These are phyloP conservation scores for Trichosporon sp. DNA, from an alignment of 1,284 basidiomycete species.

Conservation along the genomic window DNA sequence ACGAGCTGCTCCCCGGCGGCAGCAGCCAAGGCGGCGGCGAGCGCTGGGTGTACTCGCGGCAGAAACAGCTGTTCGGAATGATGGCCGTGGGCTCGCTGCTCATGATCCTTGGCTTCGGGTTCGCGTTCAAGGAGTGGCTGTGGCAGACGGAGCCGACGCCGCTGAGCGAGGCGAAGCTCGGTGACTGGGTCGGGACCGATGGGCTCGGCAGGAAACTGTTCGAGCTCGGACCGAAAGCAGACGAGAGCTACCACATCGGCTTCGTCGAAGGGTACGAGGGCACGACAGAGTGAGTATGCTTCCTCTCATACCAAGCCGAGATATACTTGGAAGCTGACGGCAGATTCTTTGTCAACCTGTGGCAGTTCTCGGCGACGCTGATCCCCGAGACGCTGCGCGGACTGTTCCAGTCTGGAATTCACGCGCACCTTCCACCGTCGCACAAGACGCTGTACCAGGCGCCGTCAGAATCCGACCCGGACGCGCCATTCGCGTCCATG, in stretches of 20 bases:
- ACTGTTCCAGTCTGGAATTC: neutral
- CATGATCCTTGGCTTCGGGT: neutral
- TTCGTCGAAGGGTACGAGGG: slow-evolving; percentile 2
- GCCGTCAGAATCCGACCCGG: neutral
- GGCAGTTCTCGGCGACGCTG: neutral
- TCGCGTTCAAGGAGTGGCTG: neutral
- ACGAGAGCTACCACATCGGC: neutral
- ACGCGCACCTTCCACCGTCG: neutral
- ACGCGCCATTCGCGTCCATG: neutral
- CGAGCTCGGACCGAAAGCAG: neutral
- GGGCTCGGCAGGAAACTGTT: neutral
- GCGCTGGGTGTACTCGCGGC: neutral
- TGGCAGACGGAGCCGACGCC: neutral
- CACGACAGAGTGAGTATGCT: neutral
- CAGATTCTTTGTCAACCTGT: slow-evolving; percentile 2
- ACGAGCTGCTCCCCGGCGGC: neutral
- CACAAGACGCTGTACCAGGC: neutral
- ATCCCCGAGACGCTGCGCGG: neutral
- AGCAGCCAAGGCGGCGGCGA: neutral
- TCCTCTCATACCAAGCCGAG: no score
- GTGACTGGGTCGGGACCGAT: neutral
- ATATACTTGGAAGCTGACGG: neutral
- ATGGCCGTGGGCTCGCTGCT: neutral
- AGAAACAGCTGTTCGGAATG: neutral
- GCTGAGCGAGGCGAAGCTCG: neutral